A percentile compares a stretch with the other conserved stretches of the same genome.
phyloP scores from a whole-genome alignment of 148 eudicot genomes.

The Limonium bicolor region DNA sequence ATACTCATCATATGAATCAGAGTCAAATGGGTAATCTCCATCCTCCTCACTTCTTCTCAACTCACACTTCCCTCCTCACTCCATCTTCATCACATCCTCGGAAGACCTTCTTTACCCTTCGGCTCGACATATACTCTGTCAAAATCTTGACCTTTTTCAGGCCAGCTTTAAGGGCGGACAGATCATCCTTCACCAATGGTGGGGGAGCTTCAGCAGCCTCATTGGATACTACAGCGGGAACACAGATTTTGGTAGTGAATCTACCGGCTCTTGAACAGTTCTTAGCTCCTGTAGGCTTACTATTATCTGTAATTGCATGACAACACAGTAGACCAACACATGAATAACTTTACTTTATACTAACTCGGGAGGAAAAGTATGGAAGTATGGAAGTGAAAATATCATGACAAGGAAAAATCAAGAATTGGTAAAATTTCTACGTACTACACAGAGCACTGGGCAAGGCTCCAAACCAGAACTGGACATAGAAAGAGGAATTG shows the following conservation, averaged over 20 bases:
- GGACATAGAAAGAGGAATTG: constrained; percentile 42
- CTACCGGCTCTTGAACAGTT: constrained; percentile 44
- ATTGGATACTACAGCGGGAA: constrained; percentile 21
- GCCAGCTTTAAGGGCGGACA: constrained; percentile 88
- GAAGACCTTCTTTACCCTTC: constrained; percentile 65
- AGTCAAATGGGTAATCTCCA: constrained; percentile 59
- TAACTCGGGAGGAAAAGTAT: too few species aligned
- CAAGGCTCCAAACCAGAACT: constrained; percentile 26
- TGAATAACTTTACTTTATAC: too few species aligned
- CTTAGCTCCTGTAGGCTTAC: constrained; percentile 49
- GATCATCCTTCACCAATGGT: constrained; percentile 57
- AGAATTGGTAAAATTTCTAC: constrained; percentile 11
- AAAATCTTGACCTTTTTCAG: constrained; percentile 70
- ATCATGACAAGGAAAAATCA: not conserved
- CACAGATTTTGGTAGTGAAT: constrained; percentile 24
- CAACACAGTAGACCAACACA: too few species aligned
- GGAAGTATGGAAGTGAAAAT: not conserved
- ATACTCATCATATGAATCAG: constrained; percentile 60
- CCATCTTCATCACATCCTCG: constrained; percentile 54
- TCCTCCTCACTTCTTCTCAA: constrained; percentile 71
- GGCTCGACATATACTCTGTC: constrained; percentile 57
- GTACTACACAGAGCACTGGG: constrained; percentile 43
- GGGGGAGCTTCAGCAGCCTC: constrained; percentile 16
- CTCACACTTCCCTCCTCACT: constrained; percentile 45
- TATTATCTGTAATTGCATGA: constrained; percentile 47